A percentile compares a stretch with the other conserved stretches of the same genome.
phyloP scores from a whole-genome alignment of 768 basidiomycete species.

The Botryobasidium botryosum region DNA sequence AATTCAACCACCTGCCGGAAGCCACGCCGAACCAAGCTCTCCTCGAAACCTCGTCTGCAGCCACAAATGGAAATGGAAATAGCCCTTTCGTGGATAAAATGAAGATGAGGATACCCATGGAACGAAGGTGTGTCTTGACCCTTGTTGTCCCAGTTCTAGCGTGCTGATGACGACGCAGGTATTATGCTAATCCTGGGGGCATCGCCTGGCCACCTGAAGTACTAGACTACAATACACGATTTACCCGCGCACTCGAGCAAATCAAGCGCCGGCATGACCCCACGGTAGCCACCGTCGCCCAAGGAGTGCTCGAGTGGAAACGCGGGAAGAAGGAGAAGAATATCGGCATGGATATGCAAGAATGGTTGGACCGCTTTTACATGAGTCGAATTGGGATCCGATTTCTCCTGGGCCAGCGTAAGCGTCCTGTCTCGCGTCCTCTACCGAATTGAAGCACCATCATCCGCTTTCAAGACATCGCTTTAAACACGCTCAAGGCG shows the following conservation, averaged over 20 bases:
- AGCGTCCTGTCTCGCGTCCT: conserved; percentile 17
- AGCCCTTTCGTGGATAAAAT: conserved; percentile 35
- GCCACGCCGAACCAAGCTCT: conserved; percentile 68
- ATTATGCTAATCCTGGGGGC: conserved; percentile 40
- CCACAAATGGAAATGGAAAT: conserved; percentile 21
- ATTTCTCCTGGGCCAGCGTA: conserved; percentile 92
- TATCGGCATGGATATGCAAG: conserved; percentile 78
- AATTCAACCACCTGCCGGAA: conserved; percentile 37
- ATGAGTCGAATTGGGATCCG: conserved; percentile 91
- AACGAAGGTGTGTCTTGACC: conserved; percentile 42
- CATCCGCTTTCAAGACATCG: conserved; percentile 45
- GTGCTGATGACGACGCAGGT: conserved; percentile 6
- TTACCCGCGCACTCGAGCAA: conserved; percentile 70
- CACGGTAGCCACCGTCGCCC: conserved; percentile 91
- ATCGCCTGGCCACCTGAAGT: conserved; percentile 83
- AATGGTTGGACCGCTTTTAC: conserved; percentile 95
- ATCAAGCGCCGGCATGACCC: conserved; percentile 96
- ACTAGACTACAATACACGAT: conserved; percentile 78
- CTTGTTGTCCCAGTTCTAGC: background rate
- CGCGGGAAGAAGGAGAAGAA: conserved; percentile 44
- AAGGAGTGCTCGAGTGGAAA: conserved; percentile 96
- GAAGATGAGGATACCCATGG: conserved; percentile 66
- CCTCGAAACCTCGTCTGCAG: conserved; percentile 22
- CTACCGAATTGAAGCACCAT: background rate
- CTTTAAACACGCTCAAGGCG: conserved; percentile 78